phyloP scores from a whole-genome alignment of 352 stramenopile genomes.

The Nothophytophthora sp. region DNA sequence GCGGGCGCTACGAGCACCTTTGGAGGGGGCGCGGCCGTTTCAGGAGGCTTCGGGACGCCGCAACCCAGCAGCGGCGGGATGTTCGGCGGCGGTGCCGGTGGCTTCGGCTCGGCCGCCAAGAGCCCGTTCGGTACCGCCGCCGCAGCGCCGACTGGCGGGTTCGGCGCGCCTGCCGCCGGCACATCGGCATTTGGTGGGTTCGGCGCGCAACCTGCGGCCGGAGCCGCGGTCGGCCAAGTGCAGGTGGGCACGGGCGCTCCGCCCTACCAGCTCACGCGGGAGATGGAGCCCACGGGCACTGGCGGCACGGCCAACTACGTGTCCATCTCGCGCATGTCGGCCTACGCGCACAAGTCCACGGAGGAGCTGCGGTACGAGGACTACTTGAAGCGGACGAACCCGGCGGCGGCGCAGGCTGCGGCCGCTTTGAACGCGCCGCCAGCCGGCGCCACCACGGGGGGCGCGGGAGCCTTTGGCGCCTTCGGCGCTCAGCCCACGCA shows the following conservation, averaged over 20 bases:
- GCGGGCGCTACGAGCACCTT: conserved; percentile 37
- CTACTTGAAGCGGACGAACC: conserved; percentile 77
- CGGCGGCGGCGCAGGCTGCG: conserved; percentile 41
- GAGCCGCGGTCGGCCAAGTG: conserved; percentile 16
- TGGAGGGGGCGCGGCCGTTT: conserved; percentile 26
- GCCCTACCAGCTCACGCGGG: conserved; percentile 66
- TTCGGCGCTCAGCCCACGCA: conserved; percentile 28
- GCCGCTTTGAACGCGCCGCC: conserved; percentile 47
- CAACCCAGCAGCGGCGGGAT: conserved; percentile 33
- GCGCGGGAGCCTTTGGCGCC: conserved; percentile 45
- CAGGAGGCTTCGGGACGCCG: conserved; percentile 40
- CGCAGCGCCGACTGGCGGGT: conserved; percentile 39
- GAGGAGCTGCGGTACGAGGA: conserved; percentile 83
- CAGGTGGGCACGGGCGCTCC: conserved; percentile 78
- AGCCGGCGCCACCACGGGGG: conserved; percentile 29
- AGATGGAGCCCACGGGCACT: conserved; percentile 62
- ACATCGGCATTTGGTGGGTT: conserved; percentile 41
- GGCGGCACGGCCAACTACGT: conserved; percentile 61
- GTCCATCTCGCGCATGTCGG: conserved; percentile 69
- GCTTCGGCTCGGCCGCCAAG: conserved; percentile 48
- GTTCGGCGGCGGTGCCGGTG: conserved; percentile 37
- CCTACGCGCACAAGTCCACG: conserved; percentile 72
- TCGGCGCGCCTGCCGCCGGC: conserved; percentile 41
- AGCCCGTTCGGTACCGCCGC: conserved; percentile 46
- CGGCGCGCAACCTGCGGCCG: conserved; percentile 26